These are phyloP conservation scores for Arctium minus DNA, from an alignment of 129 eudicot species.

Conservation along the genomic window DNA sequence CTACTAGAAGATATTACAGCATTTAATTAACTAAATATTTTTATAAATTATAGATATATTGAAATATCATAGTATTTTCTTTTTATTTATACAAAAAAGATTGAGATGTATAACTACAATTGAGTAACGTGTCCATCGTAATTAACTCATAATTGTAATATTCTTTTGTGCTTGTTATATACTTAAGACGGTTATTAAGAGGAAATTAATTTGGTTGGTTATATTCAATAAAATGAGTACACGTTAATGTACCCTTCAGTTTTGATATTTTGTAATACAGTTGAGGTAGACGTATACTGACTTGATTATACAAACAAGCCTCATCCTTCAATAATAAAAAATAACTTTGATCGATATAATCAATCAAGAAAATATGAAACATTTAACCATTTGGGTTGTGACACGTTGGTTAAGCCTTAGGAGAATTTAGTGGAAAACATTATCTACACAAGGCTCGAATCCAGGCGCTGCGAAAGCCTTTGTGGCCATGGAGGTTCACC, in stretches of 20 bases:
- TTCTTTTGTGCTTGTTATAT: constrained; percentile 14
- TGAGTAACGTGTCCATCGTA: neutral
- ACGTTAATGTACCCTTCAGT: neutral
- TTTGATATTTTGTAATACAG: neutral
- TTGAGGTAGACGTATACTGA: neutral
- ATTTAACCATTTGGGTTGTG: too few relatives aligned
- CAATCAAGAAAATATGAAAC: neutral
- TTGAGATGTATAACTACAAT: neutral
- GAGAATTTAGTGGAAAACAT: too few relatives aligned
- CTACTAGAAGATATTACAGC: neutral
- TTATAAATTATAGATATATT: too few relatives aligned
- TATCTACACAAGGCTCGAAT: too few relatives aligned
- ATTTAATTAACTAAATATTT: neutral
- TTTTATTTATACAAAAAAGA: neutral
- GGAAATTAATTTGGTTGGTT: neutral
- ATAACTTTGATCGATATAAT: neutral
- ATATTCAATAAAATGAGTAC: neutral
- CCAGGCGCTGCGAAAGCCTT: too few relatives aligned
- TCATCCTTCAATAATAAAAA: neutral
- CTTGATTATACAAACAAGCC: neutral
- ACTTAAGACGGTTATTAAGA: neutral
- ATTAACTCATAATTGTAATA: neutral
- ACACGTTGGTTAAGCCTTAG: too few relatives aligned
- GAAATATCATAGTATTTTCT: neutral
- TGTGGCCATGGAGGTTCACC: too few relatives aligned